Evolutionary conservation across 2,329 filamentous ascomycete genomes (phyloP).

Genomic region (Fusarium cicatricum): DNA sequence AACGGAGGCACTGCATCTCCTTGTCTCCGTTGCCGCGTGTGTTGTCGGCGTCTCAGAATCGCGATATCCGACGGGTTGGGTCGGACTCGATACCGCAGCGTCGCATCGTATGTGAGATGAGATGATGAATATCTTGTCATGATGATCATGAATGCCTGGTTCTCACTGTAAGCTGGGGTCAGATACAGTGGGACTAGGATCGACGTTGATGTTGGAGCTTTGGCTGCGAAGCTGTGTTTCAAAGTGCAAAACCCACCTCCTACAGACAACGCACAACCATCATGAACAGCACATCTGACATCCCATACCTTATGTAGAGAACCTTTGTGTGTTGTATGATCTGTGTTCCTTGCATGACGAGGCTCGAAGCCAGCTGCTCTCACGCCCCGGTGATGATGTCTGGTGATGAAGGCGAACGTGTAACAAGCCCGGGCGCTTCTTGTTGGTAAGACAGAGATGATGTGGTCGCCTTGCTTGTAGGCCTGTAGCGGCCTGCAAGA

Average conservation of each 20-base stretch:
- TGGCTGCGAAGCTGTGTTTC: constrained; percentile 10
- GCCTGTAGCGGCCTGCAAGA: constrained; percentile 1
- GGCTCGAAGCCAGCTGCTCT: not conserved
- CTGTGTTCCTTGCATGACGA: constrained; percentile 18
- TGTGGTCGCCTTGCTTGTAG: constrained; percentile 11
- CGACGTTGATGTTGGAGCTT: not conserved
- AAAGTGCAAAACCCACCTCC: constrained; percentile 3
- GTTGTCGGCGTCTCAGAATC: not conserved
- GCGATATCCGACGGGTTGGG: not conserved
- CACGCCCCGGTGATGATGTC: constrained; percentile 1
- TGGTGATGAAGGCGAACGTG: constrained; percentile 25
- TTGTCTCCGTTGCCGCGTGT: constrained; percentile 1
- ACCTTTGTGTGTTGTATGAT: not conserved
- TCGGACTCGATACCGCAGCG: not conserved
- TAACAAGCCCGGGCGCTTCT: constrained; percentile 10
- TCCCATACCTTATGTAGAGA: too few species aligned
- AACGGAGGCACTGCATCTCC: not conserved
- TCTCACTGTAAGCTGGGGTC: constrained; percentile 1
- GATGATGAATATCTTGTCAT: constrained; percentile 20
- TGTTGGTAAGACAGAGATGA: constrained; percentile 27
- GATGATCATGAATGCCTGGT: constrained; percentile 7
- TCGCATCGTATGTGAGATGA: not conserved
- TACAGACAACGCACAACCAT: not conserved
- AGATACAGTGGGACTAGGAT: constrained; percentile 8
- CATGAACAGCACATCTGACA: constrained; percentile 20